A percentile compares a stretch with the other conserved stretches of the same genome.
These are phyloP conservation scores for Fusarium robinianum DNA, from an alignment of 2,329 filamentous ascomycete species.

Conservation along the genomic window DNA sequence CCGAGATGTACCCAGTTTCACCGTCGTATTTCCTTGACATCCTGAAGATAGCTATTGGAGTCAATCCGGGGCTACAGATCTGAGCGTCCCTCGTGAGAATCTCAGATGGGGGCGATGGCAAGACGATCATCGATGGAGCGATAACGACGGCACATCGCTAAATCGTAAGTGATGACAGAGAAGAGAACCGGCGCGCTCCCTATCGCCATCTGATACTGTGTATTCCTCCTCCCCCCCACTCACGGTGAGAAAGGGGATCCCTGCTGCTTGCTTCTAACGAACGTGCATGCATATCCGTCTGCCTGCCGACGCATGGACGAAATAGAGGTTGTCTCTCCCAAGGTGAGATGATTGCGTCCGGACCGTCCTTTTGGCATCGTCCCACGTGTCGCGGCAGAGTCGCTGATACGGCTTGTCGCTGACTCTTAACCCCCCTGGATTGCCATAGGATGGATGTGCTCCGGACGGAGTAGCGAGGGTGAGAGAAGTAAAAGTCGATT, in stretches of 20 bases:
- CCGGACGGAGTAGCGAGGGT: too few relatives aligned
- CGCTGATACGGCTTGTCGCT: constrained; percentile 2
- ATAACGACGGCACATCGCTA: too few relatives aligned
- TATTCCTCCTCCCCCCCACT: constrained; percentile 12
- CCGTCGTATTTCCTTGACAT: neutral
- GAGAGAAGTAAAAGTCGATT: constrained; percentile 11
- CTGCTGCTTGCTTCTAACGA: constrained; percentile 21
- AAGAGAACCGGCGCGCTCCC: constrained; percentile 2
- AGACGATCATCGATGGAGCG: too few relatives aligned
- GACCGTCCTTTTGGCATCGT: constrained; percentile 7
- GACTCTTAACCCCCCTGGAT: constrained; percentile 7
- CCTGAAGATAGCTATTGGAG: neutral
- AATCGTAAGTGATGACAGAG: too few relatives aligned
- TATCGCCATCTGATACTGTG: too few relatives aligned
- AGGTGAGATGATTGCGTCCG: constrained; percentile 15
- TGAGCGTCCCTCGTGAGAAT: neutral
- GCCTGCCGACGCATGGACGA: constrained; percentile 19
- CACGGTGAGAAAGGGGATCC: constrained; percentile 19
- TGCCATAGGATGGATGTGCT: constrained; percentile 9
- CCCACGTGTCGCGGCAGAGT: constrained; percentile 13
- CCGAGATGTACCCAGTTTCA: constrained; percentile 7
- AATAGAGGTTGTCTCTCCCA: constrained; percentile 9
- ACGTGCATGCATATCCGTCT: constrained; percentile 13
- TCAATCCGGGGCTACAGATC: constrained; percentile 4
- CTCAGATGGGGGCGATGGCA: neutral